Evolutionary conservation across 345 rosid species (phyloP).

Genomic region (Gossypium thurberi): DNA sequence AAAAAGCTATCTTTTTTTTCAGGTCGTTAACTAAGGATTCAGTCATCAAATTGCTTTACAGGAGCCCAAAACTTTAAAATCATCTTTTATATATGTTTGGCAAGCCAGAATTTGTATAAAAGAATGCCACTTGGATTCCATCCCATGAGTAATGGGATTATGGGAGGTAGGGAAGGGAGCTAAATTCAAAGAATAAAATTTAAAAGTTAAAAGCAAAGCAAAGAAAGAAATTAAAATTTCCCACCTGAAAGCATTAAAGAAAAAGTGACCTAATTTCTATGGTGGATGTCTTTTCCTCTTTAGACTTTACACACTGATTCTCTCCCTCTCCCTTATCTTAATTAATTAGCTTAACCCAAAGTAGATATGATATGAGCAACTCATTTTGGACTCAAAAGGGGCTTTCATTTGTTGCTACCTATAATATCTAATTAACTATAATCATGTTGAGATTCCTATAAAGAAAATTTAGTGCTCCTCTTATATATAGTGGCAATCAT

Average conservation of each 20-base stretch:
- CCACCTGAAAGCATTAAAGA: constrained; percentile 11
- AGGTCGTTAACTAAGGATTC: too few relatives aligned
- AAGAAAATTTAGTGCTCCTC: not conserved
- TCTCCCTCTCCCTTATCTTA: not conserved
- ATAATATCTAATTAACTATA: not conserved
- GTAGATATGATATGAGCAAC: not conserved
- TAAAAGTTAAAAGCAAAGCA: not conserved
- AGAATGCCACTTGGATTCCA: constrained; percentile 10
- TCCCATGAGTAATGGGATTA: not conserved
- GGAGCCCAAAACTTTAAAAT: too few relatives aligned
- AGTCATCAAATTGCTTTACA: too few relatives aligned
- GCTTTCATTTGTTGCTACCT: not conserved
- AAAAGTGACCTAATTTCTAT: constrained; percentile 9
- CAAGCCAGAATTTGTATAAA: not conserved
- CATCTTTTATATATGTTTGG: not conserved
- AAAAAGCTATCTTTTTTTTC: too few relatives aligned
- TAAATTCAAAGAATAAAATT: not conserved
- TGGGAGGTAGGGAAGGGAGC: not conserved
- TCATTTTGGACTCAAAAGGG: not conserved
- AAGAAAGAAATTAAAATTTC: constrained; percentile 8
- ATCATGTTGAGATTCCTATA: not conserved
- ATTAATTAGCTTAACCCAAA: not conserved
- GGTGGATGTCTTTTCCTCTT: not conserved
- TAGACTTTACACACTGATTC: not conserved
- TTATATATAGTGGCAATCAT: not conserved